Percentiles rank a stretch among this genome's conserved stretches.
Evolutionary conservation across 2,329 filamentous ascomycete genomes (phyloP).

Genomic region (Pseudopithomyces chartarum): DNA sequence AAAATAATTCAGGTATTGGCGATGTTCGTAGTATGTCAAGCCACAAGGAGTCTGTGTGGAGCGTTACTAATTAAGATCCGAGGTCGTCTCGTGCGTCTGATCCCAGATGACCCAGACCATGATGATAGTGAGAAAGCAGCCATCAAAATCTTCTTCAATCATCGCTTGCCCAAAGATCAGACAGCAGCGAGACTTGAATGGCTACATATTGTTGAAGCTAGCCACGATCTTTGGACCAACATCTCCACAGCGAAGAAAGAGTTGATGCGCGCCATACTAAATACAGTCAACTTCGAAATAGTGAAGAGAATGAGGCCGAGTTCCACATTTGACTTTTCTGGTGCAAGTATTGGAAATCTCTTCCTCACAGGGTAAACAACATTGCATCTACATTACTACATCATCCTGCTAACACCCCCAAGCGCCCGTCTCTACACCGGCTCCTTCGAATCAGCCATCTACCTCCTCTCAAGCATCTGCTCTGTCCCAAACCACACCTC

Average conservation of each 20-base stretch:
- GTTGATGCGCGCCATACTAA: constrained; percentile 57
- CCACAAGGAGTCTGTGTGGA: background rate
- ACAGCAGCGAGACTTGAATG: constrained; percentile 74
- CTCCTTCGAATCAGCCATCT: constrained; percentile 90
- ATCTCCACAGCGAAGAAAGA: constrained; percentile 58
- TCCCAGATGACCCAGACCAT: constrained; percentile 67
- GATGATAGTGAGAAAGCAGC: constrained; percentile 63
- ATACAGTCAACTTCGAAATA: constrained; percentile 56
- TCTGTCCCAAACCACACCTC: constrained; percentile 76
- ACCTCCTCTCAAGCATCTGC: constrained; percentile 84
- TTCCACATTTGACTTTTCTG: constrained; percentile 55
- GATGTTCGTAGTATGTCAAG: constrained; percentile 70
- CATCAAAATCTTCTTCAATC: constrained; percentile 84
- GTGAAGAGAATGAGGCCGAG: constrained; percentile 54
- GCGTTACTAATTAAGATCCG: constrained; percentile 7
- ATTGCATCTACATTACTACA: background rate
- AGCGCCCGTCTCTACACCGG: constrained; percentile 90
- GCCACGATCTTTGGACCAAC: constrained; percentile 72
- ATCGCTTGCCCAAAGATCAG: constrained; percentile 72
- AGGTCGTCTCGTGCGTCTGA: constrained; percentile 89
- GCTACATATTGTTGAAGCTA: constrained; percentile 85
- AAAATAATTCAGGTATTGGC: constrained; percentile 60
- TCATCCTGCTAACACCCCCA: constrained; percentile 9
- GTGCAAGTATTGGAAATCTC: constrained; percentile 57
- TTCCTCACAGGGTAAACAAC: constrained; percentile 55